Evolutionary conservation across 768 basidiomycete genomes (phyloP), one percentile per base, ranked within the genome.

Genomic region (Chlorophyllum brunneum): DNA sequence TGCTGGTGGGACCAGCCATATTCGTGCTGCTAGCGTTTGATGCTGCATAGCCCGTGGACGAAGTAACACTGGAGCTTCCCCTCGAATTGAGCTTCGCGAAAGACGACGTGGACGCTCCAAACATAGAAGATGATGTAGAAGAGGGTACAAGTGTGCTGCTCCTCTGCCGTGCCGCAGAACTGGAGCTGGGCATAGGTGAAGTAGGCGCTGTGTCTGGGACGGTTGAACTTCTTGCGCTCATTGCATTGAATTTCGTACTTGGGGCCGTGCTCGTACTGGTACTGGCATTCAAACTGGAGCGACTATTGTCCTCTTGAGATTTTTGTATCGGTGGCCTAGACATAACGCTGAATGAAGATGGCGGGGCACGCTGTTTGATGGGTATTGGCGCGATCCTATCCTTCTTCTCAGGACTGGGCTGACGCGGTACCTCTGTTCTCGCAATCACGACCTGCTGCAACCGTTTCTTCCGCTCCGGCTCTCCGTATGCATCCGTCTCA

Each of bases 301-400:
- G 5, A 36, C 20, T 15, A 48, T 56, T 8, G 30, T 30, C 49
- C 6, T 48, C 60, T 39, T 44, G 59, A 48, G 50, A 61, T 54
- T 59, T 70, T 45, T 63, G 62, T 24, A 78, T 63, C 42, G 73
- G 68, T 18, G 83, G 82, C 18, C 83, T 67, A 16, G 82, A 83
- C 2, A 79, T 81, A 40, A 85, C 83, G 54, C 79, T 80, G 59
- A 85, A 85, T 23, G 81, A 70, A 5, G 80, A 75, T 8, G 74
- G 74, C 3, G 82, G 78, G 41, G 76, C 67, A 27, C 81, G 74
- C 59, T 76, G 71, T 56, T 77, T 80, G 56, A 85, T 83, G 20
- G 77, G 77, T 42, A 83, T 83, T 7, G 83, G 83, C 16, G 78
- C 72, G 46, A 80, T 65, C 61, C 63, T 65, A 51, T 59, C 54